These are phyloP conservation scores for Linanthus parryae DNA, from an alignment of 148 eudicot genomes.

Conservation along the genomic window DNA sequence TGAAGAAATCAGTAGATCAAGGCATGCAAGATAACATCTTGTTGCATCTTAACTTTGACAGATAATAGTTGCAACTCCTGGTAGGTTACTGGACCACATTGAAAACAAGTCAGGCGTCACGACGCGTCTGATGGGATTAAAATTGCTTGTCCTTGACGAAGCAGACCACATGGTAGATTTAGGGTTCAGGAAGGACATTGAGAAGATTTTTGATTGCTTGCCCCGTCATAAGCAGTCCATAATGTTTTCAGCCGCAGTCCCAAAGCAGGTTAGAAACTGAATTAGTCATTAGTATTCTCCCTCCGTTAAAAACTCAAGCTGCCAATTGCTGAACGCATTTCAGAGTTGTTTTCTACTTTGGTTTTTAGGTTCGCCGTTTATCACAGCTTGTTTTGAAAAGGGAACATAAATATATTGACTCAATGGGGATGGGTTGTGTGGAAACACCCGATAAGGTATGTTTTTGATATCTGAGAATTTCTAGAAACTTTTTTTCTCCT, in stretches of 20 bases:
- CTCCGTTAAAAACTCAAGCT: too few species aligned
- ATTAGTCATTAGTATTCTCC: too few species aligned
- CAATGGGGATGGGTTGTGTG: conserved; percentile 52
- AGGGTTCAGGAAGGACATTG: conserved; percentile 86
- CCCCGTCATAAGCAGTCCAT: conserved; percentile 87
- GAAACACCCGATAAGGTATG: conserved; percentile 68
- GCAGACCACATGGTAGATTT: conserved; percentile 84
- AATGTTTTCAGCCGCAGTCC: conserved; percentile 81
- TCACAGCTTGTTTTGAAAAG: conserved; percentile 88
- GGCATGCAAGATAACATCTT: background rate
- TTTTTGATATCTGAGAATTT: too few species aligned
- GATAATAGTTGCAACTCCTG: conserved; percentile 96
- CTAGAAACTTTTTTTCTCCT: too few species aligned
- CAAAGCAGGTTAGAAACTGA: conserved; percentile 62
- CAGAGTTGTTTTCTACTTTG: too few species aligned
- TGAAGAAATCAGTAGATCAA: background rate
- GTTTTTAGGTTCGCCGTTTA: conserved; percentile 74
- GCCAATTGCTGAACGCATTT: too few species aligned
- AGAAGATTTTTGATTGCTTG: conserved; percentile 84
- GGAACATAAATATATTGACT: conserved; percentile 73
- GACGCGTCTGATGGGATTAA: conserved; percentile 70
- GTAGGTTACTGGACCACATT: conserved; percentile 91
- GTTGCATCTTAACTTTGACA: conserved; percentile 15
- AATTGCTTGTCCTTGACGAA: conserved; percentile 91
- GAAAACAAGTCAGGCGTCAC: conserved; percentile 80